These are phyloP conservation scores for Aureobasidium sp. DNA, from an alignment of 2,329 filamentous ascomycete genomes.

Conservation along the genomic window DNA sequence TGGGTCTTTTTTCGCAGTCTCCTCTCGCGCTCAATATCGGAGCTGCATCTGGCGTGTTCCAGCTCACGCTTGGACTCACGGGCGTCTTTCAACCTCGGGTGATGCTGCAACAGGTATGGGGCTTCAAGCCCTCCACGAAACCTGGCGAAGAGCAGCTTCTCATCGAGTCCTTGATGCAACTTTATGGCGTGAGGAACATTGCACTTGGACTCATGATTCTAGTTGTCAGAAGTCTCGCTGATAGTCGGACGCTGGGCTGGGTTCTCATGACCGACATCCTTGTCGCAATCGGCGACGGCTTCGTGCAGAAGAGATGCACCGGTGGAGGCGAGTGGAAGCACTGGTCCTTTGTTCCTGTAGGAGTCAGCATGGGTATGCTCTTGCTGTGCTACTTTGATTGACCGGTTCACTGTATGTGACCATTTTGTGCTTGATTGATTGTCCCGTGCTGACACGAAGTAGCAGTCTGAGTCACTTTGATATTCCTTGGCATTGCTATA, in stretches of 20 bases:
- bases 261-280: neutral
- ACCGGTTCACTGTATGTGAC: neutral
- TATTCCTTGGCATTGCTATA: neutral
- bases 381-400: conserved; percentile 1
- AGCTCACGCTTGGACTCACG: conserved; percentile 1
- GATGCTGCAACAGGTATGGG: neutral
- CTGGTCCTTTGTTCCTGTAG: neutral
- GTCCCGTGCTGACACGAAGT: neutral
- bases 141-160: neutral
- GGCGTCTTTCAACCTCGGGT: neutral
- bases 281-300: neutral
- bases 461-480: neutral
- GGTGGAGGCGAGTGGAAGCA: conserved; percentile 4
- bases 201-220: conserved; percentile 3
- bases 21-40: neutral
- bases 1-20: neutral
- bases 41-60: neutral
- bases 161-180: neutral
- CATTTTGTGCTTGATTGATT: neutral
- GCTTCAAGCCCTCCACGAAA: neutral
- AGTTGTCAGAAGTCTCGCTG: neutral
- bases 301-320: neutral
- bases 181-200: neutral
- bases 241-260: neutral
- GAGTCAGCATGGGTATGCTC: neutral